Conservation (phyloP, 1,284 basidiomycete genomes). For the Puccinia triticina region DNA sequence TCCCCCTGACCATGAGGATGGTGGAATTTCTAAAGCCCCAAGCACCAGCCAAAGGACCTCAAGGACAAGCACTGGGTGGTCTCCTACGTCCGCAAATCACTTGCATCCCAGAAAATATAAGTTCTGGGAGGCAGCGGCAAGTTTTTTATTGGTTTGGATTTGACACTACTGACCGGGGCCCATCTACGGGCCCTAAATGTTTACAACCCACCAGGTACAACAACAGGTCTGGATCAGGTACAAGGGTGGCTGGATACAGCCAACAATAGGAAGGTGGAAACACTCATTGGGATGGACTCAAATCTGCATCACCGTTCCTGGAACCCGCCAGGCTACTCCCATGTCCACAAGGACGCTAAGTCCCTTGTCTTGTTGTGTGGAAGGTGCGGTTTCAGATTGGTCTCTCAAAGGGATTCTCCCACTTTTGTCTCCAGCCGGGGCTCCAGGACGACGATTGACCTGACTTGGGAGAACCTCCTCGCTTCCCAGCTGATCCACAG, state of each 20-base stretch:
- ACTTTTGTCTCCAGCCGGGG: not conserved
- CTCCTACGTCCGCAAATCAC: too few relatives aligned
- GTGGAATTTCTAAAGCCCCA: too few relatives aligned
- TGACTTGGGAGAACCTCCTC: not conserved
- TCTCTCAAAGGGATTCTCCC: not conserved
- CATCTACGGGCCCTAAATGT: too few relatives aligned
- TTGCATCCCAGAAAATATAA: too few relatives aligned
- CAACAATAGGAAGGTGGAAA: not conserved
- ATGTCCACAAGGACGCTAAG: not conserved
- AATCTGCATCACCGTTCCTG: not conserved
- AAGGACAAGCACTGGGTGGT: not conserved
- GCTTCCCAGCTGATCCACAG: not conserved
- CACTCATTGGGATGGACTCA: not conserved
- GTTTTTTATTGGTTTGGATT: too few relatives aligned
- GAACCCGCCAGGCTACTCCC: constrained; percentile 12
- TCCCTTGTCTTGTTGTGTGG: not conserved
- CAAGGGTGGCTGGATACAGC: not conserved
- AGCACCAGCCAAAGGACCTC: not conserved
- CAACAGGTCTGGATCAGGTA: not conserved
- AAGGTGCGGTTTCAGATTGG: not conserved
- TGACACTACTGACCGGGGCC: too few relatives aligned
- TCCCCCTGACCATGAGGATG: too few relatives aligned
- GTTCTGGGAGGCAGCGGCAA: not conserved
- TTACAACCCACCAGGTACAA: too few relatives aligned
- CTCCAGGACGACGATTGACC: not conserved